These are phyloP conservation scores for Sophora flavescens DNA, from an alignment of 306 rosid species.

Conservation along the genomic window DNA sequence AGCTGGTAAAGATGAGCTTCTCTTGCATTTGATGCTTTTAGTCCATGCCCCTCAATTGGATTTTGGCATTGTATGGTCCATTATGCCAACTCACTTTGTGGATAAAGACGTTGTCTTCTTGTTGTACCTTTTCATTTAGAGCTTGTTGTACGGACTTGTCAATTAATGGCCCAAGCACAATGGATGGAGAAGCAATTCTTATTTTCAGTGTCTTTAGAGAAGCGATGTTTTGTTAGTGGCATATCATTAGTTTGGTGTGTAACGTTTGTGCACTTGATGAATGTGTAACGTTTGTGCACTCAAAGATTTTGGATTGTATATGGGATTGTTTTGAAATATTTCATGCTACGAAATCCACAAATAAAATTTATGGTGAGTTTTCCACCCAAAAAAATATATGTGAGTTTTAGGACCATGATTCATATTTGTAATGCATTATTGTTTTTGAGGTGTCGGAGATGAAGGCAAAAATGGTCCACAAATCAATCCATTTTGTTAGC, in stretches of 20 bases:
- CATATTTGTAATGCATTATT: background rate
- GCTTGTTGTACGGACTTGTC: background rate
- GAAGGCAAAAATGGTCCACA: background rate
- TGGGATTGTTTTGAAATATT: slow-evolving; percentile 7
- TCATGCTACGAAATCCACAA: background rate
- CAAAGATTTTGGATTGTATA: background rate
- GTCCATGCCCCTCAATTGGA: background rate
- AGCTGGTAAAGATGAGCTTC: slow-evolving; percentile 17
- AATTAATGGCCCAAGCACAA: background rate
- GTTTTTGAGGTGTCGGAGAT: slow-evolving; percentile 3
- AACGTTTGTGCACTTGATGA: background rate
- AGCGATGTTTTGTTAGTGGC: background rate
- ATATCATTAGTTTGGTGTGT: background rate
- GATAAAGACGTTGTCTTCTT: background rate
- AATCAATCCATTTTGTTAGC: too few relatives aligned
- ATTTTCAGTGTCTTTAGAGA: background rate
- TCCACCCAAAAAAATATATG: background rate
- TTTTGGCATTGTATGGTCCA: background rate
- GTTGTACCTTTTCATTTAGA: background rate
- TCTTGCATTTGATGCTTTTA: too few relatives aligned
- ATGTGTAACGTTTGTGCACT: background rate
- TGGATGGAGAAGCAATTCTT: background rate
- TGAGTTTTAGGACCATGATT: background rate
- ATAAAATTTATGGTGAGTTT: background rate
- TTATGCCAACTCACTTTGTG: background rate